Conservation (phyloP, 371 early-diverging fungal genomes). For the Funneliformis caledonium region DNA sequence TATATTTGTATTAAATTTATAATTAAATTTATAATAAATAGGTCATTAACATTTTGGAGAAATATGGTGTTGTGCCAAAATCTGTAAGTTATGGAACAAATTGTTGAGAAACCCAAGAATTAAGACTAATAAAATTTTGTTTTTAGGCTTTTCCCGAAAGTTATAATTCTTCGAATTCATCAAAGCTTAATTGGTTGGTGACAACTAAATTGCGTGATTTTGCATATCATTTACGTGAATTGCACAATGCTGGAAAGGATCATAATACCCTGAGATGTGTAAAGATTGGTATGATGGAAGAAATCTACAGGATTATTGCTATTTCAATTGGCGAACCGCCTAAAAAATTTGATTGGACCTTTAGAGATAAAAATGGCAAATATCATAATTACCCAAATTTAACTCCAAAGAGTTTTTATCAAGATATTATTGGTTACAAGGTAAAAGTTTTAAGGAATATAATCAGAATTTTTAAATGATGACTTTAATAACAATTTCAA, state of each 20-base stretch:
- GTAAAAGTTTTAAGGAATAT: slow-evolving; percentile 45
- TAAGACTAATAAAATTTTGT: neutral
- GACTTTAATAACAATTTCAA: neutral
- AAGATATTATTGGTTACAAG: slow-evolving; percentile 65
- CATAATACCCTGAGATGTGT: slow-evolving; percentile 46
- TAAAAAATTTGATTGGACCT: slow-evolving; percentile 69
- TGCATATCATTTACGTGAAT: slow-evolving; percentile 63
- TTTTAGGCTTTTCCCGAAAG: slow-evolving; percentile 66
- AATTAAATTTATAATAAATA: neutral
- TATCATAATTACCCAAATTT: slow-evolving; percentile 57
- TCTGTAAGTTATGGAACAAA: slow-evolving; percentile 42
- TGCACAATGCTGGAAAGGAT: slow-evolving; percentile 53
- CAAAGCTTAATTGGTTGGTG: slow-evolving; percentile 65
- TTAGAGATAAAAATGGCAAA: slow-evolving; percentile 72
- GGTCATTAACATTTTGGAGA: slow-evolving; percentile 66
- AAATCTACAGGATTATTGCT: slow-evolving; percentile 73
- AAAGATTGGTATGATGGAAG: slow-evolving; percentile 69
- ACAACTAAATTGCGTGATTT: slow-evolving; percentile 75
- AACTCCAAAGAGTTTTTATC: slow-evolving; percentile 71
- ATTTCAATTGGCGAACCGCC: slow-evolving; percentile 84
- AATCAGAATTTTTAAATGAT: neutral
- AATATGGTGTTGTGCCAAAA: slow-evolving; percentile 82
- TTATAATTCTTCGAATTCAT: slow-evolving; percentile 64
- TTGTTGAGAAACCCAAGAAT: neutral
- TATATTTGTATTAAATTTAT: neutral